phyloP scores from a whole-genome alignment of 2,329 filamentous ascomycete species.

The Pestalotiopsis sp. region DNA sequence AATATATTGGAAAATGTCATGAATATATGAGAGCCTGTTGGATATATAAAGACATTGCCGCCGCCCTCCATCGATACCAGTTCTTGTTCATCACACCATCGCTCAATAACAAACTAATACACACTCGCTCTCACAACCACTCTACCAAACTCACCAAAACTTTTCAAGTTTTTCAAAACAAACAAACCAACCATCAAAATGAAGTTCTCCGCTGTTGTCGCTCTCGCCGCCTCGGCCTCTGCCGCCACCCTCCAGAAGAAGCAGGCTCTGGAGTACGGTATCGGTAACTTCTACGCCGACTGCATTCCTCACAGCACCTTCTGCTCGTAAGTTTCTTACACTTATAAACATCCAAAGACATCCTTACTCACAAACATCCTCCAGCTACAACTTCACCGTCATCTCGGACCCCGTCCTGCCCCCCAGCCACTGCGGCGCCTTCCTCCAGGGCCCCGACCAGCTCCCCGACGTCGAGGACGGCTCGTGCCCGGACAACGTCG shows the following conservation, averaged over 20 bases:
- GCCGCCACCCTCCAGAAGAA: conserved; percentile 14
- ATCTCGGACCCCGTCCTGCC: conserved; percentile 6
- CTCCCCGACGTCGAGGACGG: conserved; percentile 13
- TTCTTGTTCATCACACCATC: background rate
- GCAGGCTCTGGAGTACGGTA: conserved; percentile 3
- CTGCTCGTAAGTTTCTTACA: conserved; percentile 16
- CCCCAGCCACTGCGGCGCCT: conserved; percentile 13
- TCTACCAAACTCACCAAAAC: background rate
- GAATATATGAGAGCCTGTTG: background rate
- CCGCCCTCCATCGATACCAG: background rate
- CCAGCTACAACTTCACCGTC: conserved; percentile 17
- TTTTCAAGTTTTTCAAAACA: background rate
- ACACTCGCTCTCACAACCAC: background rate
- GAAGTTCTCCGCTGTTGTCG: conserved; percentile 14
- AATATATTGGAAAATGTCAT: background rate
- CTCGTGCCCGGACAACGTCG: conserved; percentile 15
- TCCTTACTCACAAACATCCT: background rate
- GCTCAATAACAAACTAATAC: background rate
- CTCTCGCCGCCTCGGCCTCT: conserved; percentile 15
- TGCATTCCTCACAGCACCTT: conserved; percentile 16
- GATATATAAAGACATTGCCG: background rate
- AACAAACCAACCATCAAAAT: conserved; percentile 11
- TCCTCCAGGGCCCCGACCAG: conserved; percentile 11
- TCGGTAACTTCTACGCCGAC: conserved; percentile 14
- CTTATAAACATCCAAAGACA: too few relatives aligned